These are phyloP conservation scores for Acmispon strigosus DNA, from an alignment of 306 rosid species.

Conservation along the genomic window DNA sequence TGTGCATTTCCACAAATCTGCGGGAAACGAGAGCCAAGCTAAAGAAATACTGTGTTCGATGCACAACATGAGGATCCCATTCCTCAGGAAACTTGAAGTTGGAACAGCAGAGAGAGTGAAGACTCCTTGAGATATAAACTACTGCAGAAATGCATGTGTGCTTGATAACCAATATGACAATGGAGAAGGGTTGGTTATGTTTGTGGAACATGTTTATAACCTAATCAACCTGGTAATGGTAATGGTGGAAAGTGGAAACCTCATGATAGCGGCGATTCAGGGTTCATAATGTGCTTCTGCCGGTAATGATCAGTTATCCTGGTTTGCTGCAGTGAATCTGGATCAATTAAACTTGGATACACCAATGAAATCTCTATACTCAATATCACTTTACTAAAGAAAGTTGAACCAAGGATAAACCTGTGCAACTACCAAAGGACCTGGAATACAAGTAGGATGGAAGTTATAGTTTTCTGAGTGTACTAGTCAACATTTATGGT, in stretches of 20 bases:
- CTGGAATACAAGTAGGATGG: not conserved
- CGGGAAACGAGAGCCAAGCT: constrained; percentile 51
- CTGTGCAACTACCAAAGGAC: not conserved
- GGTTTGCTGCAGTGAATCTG: not conserved
- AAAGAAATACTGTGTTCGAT: constrained; percentile 46
- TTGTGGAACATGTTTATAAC: not conserved
- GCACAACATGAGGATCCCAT: constrained; percentile 39
- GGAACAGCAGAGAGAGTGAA: constrained; percentile 41
- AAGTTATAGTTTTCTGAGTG: not conserved
- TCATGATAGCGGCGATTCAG: not conserved
- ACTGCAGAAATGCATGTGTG: not conserved
- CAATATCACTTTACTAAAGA: not conserved
- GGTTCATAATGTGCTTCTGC: not conserved
- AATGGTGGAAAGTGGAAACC: not conserved
- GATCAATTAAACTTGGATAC: not conserved
- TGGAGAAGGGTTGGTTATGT: not conserved
- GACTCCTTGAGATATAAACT: constrained; percentile 16
- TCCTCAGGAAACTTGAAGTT: constrained; percentile 57
- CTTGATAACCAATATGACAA: not conserved
- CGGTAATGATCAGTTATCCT: not conserved
- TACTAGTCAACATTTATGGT: not conserved
- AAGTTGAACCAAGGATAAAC: not conserved
- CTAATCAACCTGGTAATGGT: not conserved
- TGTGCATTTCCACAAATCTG: constrained; percentile 57
- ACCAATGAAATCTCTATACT: not conserved